Percentiles rank a stretch among this genome's conserved stretches.
Evolutionary conservation across 73 alveolate species (phyloP).

Genomic region (Tetrahymena thermophila): DNA sequence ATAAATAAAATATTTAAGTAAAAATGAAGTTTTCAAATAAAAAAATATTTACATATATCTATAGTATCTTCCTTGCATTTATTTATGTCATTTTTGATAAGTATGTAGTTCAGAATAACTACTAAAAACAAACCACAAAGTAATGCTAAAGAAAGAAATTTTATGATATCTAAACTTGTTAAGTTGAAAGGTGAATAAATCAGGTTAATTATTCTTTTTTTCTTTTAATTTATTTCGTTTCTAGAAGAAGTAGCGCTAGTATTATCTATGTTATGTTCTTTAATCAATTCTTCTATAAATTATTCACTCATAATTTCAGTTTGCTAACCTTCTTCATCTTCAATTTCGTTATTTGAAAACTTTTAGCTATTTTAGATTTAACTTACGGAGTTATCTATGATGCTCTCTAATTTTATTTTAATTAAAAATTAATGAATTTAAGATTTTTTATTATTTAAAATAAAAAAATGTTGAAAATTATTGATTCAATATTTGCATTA

Average conservation of each 20-base stretch:
- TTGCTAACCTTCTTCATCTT: not conserved
- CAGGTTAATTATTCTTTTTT: not conserved
- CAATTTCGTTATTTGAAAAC: not conserved
- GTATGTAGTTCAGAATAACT: not conserved
- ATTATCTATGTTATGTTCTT: not conserved
- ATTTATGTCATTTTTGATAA: not conserved
- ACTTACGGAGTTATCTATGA: not conserved
- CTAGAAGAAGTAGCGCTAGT: not conserved
- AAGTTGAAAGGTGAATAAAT: not conserved
- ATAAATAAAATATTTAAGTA: too few species aligned
- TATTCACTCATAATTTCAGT: not conserved
- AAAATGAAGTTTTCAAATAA: not conserved
- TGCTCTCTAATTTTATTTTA: not conserved
- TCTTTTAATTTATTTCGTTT: not conserved
- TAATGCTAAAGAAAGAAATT: not conserved
- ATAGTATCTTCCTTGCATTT: not conserved
- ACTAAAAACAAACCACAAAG: not conserved
- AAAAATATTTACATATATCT: not conserved
- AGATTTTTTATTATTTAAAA: too few species aligned
- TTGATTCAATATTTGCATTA: too few species aligned
- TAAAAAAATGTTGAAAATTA: too few species aligned
- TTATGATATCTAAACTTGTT: not conserved
- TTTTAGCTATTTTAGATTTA: not conserved
- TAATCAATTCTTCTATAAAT: not conserved
- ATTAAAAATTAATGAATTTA: too few species aligned